Base-by-base conservation (phyloP, 352 stramenopile species). In the Saprolegnia parasitica region DNA sequence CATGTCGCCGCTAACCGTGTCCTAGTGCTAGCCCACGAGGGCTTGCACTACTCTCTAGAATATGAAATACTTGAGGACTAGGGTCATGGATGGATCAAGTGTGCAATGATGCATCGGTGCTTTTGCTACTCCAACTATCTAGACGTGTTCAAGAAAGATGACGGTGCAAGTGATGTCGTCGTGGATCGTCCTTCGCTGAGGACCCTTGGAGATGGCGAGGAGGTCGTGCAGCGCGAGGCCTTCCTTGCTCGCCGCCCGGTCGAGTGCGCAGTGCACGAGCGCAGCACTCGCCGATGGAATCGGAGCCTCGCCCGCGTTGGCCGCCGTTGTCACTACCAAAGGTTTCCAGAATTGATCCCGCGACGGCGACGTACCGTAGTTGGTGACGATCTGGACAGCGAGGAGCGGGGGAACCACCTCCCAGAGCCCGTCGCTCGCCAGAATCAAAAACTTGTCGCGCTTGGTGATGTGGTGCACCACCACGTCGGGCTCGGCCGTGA, bases 81-180 rank as follows among this genome's bases (percentile, higher is more conserved):
- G n/a, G n/a, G n/a, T n/a, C n/a, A n/a, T n/a, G n/a, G n/a, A n/a
- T n/a, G n/a, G n/a, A n/a, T n/a, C n/a, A n/a, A n/a, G n/a, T 35
- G 29, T 5, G 29, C 29, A 35, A 35, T 35, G 29, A 5, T 35
- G 29, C 5, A 35, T 35, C n/a, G 5, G 29, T 35, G 2, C 29
- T 35, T 35, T 6, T 35, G 29, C 29, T 49, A 49, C 42, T n/a
- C n/a, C n/a, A n/a, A n/a, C n/a, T n/a, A n/a, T 16, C 52, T 67
- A 55, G 10, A n/a, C 21, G 32, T 70, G 63, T n/a, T 70, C 63
- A 49, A 93, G 81, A 35, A 81, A 84, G 15, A 93, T 73, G 37
- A 93, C 82, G 1, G 85, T 93, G 66, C 85, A 93, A 4, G 83
- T 91, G 37, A 93, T 89, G 32, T 93, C 85, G 66, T 93, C 85